These are phyloP conservation scores for Phytopythium mirpurense DNA, from an alignment of 352 stramenopile genomes.

Conservation along the genomic window DNA sequence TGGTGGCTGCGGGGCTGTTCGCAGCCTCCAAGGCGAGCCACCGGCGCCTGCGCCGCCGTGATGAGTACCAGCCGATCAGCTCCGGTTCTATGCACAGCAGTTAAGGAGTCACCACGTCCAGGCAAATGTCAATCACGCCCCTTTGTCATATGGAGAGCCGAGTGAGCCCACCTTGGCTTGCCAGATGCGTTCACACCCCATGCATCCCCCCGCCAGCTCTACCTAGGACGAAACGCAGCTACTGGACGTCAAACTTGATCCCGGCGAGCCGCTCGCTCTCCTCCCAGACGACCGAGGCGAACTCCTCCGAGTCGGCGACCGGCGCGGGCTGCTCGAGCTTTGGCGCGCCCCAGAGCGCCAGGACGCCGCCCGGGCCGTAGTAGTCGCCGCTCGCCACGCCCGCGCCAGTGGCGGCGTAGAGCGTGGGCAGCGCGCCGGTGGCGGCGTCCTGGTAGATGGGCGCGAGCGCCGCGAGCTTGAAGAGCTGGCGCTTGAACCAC, in stretches of 20 bases:
- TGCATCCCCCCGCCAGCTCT: no score
- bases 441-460: conserved; percentile 14
- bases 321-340: conserved; percentile 17
- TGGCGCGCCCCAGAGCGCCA: conserved; percentile 23
- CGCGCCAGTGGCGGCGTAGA: conserved; percentile 30
- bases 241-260: conserved; percentile 16
- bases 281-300: conserved; percentile 14
- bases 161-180: no score
- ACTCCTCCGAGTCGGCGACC: conserved; percentile 2
- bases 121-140: no score
- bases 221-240: no score
- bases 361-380: conserved; percentile 38
- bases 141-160: no score
- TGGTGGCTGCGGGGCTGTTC: not conserved
- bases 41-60: not conserved
- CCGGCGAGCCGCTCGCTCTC: conserved; percentile 24
- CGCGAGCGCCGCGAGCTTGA: not conserved
- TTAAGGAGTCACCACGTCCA: no score
- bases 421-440: conserved; percentile 26
- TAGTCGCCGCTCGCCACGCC: conserved; percentile 31
- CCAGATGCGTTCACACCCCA: no score
- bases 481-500: conserved; percentile 8
- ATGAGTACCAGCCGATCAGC: not conserved
- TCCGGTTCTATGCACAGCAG: no score
- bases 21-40: not conserved